Base-by-base conservation (phyloP, 192 early-diverging fungal genomes). In the Spizellomyces punctatus region DNA sequence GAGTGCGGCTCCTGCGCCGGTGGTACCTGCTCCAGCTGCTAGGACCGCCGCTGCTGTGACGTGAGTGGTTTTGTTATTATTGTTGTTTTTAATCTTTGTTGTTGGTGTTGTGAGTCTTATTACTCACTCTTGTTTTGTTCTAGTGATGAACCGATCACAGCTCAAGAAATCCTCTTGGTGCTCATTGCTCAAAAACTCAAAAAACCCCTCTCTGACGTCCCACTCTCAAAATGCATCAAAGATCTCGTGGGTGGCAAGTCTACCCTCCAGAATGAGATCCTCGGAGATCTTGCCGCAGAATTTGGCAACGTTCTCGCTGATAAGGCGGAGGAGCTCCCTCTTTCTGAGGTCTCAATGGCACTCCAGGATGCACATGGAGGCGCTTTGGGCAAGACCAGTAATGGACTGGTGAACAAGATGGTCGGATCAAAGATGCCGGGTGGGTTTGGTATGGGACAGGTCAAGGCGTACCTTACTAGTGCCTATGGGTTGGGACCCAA, bases 161-260 rank as follows among this genome's bases (percentile, higher is more conserved):
- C 93, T 12, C 75, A 86, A 19, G 96, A 98, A 64, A 83, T 98
- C 45, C 81, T 96, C 66, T 84, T 91, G 56, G 90, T 85, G 62
- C 78, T 96, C 55, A 90, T 96, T 76, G 92, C 93, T 47, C 91
- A 96, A 75, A 96, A 96, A 82, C 86, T 96, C 50, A 94, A 94
- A 85, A 93, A 93, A 76, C 74, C 90, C 5, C 72, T 95, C 4
- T 77, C 79, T 42, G 92, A 95, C 43, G 78, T 98, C 44, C 79
- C 89, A 14, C 79, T 88, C 42, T 67, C 78, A 73, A 95, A 93
- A 86, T 89, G 85, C 71, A 94, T 90, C 86, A 96, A 95, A 83
- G 94, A 98, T 62, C 87, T 98, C 56, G 94, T 96, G 49, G 94
- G 92, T 45, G 96, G 96, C 73, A 98, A 98, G 79, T 94, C 92